These are phyloP conservation scores for Saccharomyces pastorianus DNA, from an alignment of 1,139 yeast genomes.

Conservation along the genomic window DNA sequence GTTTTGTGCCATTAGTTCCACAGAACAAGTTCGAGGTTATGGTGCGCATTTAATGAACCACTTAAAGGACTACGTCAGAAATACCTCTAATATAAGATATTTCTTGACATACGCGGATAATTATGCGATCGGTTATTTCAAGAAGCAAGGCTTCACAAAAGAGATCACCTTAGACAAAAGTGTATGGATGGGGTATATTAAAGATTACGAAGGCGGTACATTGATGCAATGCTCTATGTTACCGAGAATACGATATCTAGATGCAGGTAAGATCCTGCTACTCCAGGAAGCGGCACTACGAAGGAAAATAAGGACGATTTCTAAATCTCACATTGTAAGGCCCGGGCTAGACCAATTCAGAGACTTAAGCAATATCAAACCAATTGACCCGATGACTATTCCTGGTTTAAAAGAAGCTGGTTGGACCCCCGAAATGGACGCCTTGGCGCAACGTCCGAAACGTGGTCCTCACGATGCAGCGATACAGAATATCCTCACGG, in stretches of 20 bases:
- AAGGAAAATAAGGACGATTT: conserved; percentile 70
- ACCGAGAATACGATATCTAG: conserved; percentile 79
- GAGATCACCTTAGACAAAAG: conserved; percentile 79
- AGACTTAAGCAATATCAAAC: conserved; percentile 42
- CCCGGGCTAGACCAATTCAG: conserved; percentile 74
- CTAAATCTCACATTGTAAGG: conserved; percentile 70
- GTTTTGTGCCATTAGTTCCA: conserved; percentile 93
- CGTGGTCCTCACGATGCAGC: conserved; percentile 91
- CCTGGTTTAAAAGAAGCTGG: conserved; percentile 92
- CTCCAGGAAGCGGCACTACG: conserved; percentile 88
- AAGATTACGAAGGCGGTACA: conserved; percentile 98
- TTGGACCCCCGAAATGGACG: conserved; percentile 98
- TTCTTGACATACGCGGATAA: conserved; percentile 96
- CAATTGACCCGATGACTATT: conserved; percentile 63
- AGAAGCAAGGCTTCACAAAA: conserved; percentile 95
- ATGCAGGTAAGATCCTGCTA: conserved; percentile 74
- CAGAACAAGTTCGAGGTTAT: conserved; percentile 95
- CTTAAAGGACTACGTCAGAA: conserved; percentile 85
- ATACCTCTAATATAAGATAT: conserved; percentile 81
- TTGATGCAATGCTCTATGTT: conserved; percentile 95
- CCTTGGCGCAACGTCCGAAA: conserved; percentile 88
- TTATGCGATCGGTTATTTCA: conserved; percentile 96
- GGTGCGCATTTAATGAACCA: conserved; percentile 99
- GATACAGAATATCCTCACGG: conserved; percentile 81
- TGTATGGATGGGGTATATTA: conserved; percentile 97